Evolutionary conservation across 805 yeast genomes (phyloP).

Genomic region (Starmerella geochares): DNA sequence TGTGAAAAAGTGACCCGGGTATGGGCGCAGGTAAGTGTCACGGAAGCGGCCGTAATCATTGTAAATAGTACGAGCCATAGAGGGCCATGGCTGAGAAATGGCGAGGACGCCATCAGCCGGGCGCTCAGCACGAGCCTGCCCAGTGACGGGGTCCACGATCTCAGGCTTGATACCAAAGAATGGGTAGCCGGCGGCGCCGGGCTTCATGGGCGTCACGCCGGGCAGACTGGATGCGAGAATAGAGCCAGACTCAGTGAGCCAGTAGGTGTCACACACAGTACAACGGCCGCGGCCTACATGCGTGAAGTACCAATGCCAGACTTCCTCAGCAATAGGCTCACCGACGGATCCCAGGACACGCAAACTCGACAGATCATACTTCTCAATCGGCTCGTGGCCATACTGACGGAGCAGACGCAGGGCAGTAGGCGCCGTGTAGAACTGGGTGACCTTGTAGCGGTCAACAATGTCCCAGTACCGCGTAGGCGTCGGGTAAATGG

Average conservation of each 20-base stretch:
- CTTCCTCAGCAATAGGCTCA: slow-evolving; percentile 95
- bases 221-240: slow-evolving; percentile 91
- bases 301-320: slow-evolving; percentile 97
- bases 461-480: slow-evolving; percentile 96
- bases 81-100: slow-evolving; percentile 87
- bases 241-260: slow-evolving; percentile 98
- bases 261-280: slow-evolving; percentile 90
- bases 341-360: slow-evolving; percentile 96
- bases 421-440: slow-evolving; percentile 98
- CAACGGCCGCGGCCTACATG: slow-evolving; percentile 82
- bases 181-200: slow-evolving; percentile 94
- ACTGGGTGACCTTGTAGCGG: slow-evolving; percentile 82
- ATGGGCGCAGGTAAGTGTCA: slow-evolving; percentile 87
- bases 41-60: slow-evolving; percentile 75
- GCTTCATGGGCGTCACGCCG: slow-evolving; percentile 89
- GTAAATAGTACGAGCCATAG: slow-evolving; percentile 95
- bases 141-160: slow-evolving; percentile 87
- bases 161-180: slow-evolving; percentile 89
- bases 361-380: slow-evolving; percentile 73
- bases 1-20: slow-evolving; percentile 87
- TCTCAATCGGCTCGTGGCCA: slow-evolving; percentile 74
- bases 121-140: slow-evolving; percentile 70
- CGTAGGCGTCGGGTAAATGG: slow-evolving; percentile 90
- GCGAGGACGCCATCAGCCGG: slow-evolving; percentile 96
- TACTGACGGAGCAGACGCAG: slow-evolving; percentile 81